Evolutionary conservation across 805 yeast genomes (phyloP).

Genomic region (Kuraishia ogatae): DNA sequence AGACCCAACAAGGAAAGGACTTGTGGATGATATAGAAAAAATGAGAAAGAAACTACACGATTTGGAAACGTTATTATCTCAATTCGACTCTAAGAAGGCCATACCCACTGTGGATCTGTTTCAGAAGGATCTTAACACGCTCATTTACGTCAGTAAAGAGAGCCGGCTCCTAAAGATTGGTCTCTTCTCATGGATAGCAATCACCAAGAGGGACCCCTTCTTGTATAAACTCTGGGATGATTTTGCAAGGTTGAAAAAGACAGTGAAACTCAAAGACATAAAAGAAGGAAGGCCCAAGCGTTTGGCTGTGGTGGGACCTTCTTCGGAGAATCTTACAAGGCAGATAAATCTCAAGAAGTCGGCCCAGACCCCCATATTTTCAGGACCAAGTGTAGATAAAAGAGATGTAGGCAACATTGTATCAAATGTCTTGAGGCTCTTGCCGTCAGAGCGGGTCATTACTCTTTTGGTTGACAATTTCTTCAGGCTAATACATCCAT

Average conservation of each 20-base stretch:
- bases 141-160: neutral
- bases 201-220: constrained; percentile 2
- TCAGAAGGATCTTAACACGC: neutral
- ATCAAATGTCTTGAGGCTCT: constrained; percentile 1
- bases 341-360: constrained; percentile 4
- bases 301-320: neutral
- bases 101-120: neutral
- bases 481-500: constrained; percentile 32
- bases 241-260: constrained; percentile 7
- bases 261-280: constrained; percentile 3
- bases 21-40: neutral
- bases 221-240: neutral
- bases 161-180: constrained; percentile 1
- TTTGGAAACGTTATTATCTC: neutral
- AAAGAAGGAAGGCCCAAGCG: neutral
- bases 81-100: constrained; percentile 1
- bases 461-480: constrained; percentile 29
- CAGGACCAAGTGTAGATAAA: constrained; percentile 1
- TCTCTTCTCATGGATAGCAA: constrained; percentile 1
- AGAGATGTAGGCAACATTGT: constrained; percentile 6
- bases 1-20: neutral
- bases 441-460: constrained; percentile 24
- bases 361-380: neutral
- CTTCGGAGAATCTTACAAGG: neutral
- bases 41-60: neutral